Evolutionary conservation across 257 asterid genomes (phyloP), one percentile per base, ranked within the genome.

Genomic region (Anisodus acutangulus): DNA sequence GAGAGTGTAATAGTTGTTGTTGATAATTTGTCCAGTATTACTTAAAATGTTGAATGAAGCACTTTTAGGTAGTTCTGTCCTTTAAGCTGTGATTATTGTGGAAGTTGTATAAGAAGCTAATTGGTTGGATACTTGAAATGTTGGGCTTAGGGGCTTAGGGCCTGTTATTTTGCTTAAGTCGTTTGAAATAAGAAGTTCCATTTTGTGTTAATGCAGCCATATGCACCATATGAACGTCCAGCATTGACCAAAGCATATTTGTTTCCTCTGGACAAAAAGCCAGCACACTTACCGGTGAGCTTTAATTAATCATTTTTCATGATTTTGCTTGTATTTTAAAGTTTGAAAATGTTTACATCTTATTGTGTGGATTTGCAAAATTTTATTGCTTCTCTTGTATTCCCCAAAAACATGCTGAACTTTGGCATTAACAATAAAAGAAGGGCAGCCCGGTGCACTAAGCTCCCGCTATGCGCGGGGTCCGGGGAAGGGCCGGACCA

Each of bases 191-290:
- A 51, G 6, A 31, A 58, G 39, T 55, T 60, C 59, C 4, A 37
- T 84, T 86, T 81, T 88, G 69, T 87, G 82, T 19, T 71, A 55
- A 57, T 87, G 84, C 92, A 95, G 99, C 93, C 97, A 26, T 83
- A 88, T 72, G 98, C 98, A 55, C 99, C 99, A 41, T 95, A 95
- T 64, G 99, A 94, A 82, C 98, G 99, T 57, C 99, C 99, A 83
- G 98, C 99, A 80, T 86, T 95, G 90, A 95, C 99, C 22, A 95
- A 95, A 88, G 98, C 86, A 76, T 95, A 95, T 86, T 87, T 95
- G 84, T 93, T 91, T 88, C 99, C 99, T 3, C 85, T 84, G 88
- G 98, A 95, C 82, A 95, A 95, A 84, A 95, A 94, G 82, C 99
- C 99, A 57, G 99, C 99, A 64, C 98, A 98, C 17, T 83, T 95